phyloP scores from a whole-genome alignment of 2,329 filamentous ascomycete genomes.

The Cercospora janseana region DNA sequence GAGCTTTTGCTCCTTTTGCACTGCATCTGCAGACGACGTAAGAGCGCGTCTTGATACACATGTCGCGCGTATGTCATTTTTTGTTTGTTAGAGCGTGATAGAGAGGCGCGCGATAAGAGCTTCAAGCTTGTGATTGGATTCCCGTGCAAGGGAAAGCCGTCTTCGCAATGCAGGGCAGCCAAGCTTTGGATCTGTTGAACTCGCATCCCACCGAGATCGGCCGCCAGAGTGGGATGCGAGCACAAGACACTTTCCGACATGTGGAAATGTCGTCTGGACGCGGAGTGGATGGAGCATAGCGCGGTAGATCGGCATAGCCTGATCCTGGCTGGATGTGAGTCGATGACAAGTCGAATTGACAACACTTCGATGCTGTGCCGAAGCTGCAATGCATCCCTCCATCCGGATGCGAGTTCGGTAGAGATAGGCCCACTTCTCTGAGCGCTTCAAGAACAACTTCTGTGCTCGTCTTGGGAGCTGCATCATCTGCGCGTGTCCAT shows the following conservation, averaged over 20 bases:
- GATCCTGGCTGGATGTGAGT: too few relatives aligned
- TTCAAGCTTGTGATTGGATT: constrained; percentile 6
- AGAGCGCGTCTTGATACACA: not conserved
- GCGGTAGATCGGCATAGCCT: too few relatives aligned
- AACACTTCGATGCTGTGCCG: too few relatives aligned
- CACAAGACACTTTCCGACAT: not conserved
- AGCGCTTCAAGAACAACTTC: too few relatives aligned
- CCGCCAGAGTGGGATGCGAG: not conserved
- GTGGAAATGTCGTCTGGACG: too few relatives aligned
- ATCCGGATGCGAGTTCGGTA: too few relatives aligned
- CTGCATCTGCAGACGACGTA: constrained; percentile 2
- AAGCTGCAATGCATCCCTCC: too few relatives aligned
- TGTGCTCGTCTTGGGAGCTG: too few relatives aligned
- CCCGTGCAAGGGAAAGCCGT: not conserved
- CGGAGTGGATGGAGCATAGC: too few relatives aligned
- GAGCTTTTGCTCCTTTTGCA: not conserved
- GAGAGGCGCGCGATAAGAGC: constrained; percentile 6
- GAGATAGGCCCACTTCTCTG: too few relatives aligned
- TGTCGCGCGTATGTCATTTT: constrained; percentile 4
- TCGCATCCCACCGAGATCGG: constrained; percentile 1
- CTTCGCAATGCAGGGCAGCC: not conserved
- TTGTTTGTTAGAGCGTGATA: constrained; percentile 2
- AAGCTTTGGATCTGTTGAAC: constrained; percentile 6
- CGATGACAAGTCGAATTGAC: too few relatives aligned
- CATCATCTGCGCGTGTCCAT: too few relatives aligned